Evolutionary conservation across 208 protist species (phyloP).

Genomic region (Leishmania guyanensis): DNA sequence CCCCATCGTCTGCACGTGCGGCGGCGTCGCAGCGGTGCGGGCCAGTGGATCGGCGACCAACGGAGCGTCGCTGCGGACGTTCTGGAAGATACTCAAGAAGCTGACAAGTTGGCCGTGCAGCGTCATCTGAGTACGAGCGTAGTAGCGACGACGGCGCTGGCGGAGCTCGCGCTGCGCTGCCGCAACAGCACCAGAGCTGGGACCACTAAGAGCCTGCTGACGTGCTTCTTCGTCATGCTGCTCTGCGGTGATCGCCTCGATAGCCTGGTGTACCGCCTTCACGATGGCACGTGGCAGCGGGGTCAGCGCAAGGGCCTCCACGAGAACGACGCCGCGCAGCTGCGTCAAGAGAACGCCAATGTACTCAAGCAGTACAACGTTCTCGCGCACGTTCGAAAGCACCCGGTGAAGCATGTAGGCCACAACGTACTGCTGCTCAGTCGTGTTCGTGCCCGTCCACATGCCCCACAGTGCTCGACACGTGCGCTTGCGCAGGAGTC

Average conservation of each 20-base stretch:
- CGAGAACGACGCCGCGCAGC: conserved; percentile 27
- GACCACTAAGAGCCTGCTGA: background rate
- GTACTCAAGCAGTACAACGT: conserved; percentile 67
- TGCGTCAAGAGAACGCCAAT: conserved; percentile 71
- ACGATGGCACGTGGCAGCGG: conserved; percentile 35
- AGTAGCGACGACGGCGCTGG: conserved; percentile 21
- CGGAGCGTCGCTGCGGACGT: conserved; percentile 24
- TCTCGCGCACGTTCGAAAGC: conserved; percentile 37
- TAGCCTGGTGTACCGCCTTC: conserved; percentile 14
- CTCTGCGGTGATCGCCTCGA: conserved; percentile 23
- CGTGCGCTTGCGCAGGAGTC: conserved; percentile 38
- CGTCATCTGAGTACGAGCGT: conserved; percentile 18
- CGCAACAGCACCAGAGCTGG: background rate
- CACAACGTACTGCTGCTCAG: conserved; percentile 32
- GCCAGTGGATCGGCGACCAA: conserved; percentile 16
- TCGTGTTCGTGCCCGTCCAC: conserved; percentile 22
- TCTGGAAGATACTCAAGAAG: conserved; percentile 30
- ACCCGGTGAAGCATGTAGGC: conserved; percentile 52
- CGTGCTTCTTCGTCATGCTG: conserved; percentile 19
- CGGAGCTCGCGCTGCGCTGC: conserved; percentile 5
- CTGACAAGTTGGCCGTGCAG: conserved; percentile 35
- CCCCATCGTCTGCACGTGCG: conserved; percentile 20
- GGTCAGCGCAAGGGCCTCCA: conserved; percentile 43
- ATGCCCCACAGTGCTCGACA: conserved; percentile 60
- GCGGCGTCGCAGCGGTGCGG: conserved; percentile 8